Conservation (phyloP, 164 flowering plant genomes). For the Vitis rupestris region DNA sequence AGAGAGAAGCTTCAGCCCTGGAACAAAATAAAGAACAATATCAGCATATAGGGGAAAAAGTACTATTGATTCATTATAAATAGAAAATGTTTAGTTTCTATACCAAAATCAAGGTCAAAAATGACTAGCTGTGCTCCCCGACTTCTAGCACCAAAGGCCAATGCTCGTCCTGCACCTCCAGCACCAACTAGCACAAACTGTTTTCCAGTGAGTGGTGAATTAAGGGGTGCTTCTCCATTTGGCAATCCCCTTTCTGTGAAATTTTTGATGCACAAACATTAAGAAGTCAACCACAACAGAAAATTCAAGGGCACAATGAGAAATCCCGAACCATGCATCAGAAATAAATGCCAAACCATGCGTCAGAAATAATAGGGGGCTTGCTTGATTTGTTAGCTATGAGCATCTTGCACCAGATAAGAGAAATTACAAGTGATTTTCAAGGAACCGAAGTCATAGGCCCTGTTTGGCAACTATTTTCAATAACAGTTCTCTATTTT, state of each 20-base stretch:
- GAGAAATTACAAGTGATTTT: too few relatives aligned
- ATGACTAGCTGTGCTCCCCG: conserved; percentile 53
- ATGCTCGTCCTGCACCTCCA: conserved; percentile 76
- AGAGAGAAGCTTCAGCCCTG: not conserved
- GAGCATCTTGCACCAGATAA: too few relatives aligned
- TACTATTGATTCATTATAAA: not conserved
- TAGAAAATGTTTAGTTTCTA: not conserved
- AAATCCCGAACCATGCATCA: too few relatives aligned
- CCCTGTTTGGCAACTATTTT: too few relatives aligned
- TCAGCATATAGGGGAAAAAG: not conserved
- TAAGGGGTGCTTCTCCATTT: conserved; percentile 13
- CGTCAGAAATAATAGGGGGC: too few relatives aligned
- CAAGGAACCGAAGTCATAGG: too few relatives aligned
- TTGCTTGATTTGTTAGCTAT: too few relatives aligned
- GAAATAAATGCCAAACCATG: too few relatives aligned
- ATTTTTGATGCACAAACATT: not conserved
- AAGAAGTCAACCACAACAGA: not conserved
- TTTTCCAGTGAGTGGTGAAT: conserved; percentile 49
- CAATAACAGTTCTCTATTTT: too few relatives aligned
- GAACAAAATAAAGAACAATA: not conserved
- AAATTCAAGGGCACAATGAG: too few relatives aligned
- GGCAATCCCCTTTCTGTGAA: conserved; percentile 17
- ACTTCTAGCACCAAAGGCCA: conserved; percentile 66
- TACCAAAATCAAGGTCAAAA: conserved; percentile 55
- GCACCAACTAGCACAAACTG: conserved; percentile 66